Evolutionary conservation across 116 monocot species (phyloP), one percentile per base, ranked within the genome.

Genomic region (Trichopus zeylanicus): DNA sequence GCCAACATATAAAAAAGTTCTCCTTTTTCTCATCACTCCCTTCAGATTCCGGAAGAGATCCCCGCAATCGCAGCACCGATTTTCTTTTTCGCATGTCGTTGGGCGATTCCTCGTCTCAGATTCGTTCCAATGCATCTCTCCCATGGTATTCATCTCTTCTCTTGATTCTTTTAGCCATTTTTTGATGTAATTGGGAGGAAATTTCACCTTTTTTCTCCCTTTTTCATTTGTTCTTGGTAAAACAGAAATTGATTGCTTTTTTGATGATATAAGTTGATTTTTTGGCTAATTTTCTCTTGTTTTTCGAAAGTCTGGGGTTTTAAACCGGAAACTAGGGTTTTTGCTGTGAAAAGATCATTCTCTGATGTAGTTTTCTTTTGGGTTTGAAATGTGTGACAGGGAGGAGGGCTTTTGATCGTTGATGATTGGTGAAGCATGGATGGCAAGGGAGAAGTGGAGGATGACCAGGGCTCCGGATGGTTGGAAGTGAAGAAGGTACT

Each of bases 401-500:
- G 21, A 49, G 23, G 23, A 24, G 0, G 49, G 22, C n/a, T n/a
- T 22, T 22, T 22, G 49, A 7, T 49, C 12, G 8, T 46, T 60
- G 60, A 46, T 60, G 46, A 16, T 25, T n/a, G 38, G 12, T 46
- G 4, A 19, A 37, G 24, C 48, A 82, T 82, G 87, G 79, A 70
- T 33, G 57, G 57, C 23, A 61, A 60, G 24, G 63, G 55, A 19
- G 73, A 32, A 31, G 66, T 48, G 10, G 73, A 58, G 6, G 72
- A 75, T 53, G 82, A 87, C 67, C 66, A 66, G 59, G 72, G 76
- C 31, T 73, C 76, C 1, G 87, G 82, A 8, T 87, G 87, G 87
- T 47, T 72, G 24, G 79, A 79, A 61, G 87, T 87, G 51, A 87
- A 82, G 57, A 87, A 76, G 82, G 87, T 87, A 46, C 13, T 5